Conservation (phyloP, 148 eudicot species). For the Linanthus parryae region DNA sequence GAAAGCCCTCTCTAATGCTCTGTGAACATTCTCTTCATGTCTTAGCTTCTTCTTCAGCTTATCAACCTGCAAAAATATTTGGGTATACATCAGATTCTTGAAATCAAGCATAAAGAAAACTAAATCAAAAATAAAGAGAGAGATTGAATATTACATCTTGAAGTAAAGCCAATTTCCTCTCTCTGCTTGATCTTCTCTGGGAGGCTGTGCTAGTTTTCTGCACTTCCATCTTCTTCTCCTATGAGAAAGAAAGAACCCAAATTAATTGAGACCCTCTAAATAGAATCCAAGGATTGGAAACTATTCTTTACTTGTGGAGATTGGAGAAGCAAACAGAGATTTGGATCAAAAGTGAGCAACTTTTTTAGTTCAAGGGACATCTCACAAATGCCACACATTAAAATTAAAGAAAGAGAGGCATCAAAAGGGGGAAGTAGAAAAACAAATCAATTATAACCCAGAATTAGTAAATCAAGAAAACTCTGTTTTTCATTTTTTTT, state of each 20-base stretch:
- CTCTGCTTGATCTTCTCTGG: conserved; percentile 29
- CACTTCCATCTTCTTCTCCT: conserved; percentile 39
- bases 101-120: not conserved
- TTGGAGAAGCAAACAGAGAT: conserved; percentile 14
- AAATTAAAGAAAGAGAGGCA: not conserved
- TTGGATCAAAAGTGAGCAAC: conserved; percentile 10
- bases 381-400: not conserved
- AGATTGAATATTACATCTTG: conserved; percentile 60
- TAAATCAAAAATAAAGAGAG: not conserved
- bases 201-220: conserved; percentile 20
- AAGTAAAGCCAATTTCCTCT: conserved; percentile 57
- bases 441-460: not conserved
- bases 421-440: not conserved
- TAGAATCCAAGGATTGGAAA: too few species aligned
- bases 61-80: conserved; percentile 90
- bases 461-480: not conserved
- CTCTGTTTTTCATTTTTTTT: too few species aligned
- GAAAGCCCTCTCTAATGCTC: conserved; percentile 85
- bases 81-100: not conserved
- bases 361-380: conserved; percentile 9
- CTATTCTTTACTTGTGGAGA: conserved; percentile 7
- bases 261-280: too few species aligned
- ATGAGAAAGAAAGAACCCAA: too few species aligned
- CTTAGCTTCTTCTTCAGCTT: conserved; percentile 77
- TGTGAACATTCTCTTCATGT: conserved; percentile 89